Evolutionary conservation across 2,329 filamentous ascomycete species (phyloP), one percentile per base, ranked within the genome.

Genomic region (Alternaria ethzedia): DNA sequence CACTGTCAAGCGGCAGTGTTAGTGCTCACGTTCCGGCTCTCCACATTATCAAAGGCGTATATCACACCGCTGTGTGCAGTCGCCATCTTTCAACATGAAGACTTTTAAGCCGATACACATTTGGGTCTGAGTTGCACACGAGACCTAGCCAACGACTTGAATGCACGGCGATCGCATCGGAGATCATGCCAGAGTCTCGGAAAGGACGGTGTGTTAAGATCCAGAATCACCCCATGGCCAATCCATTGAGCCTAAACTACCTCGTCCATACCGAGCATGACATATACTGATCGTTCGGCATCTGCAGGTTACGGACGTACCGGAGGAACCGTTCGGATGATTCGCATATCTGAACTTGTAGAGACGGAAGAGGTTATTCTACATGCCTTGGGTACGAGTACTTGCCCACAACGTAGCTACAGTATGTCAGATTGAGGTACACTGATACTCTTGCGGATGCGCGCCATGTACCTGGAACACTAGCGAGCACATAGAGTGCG

Each of bases 251-350:
- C 59, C 45, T 28, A 25, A 47, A 26, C 8, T 57, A 20, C 20
- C 21, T 21, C 36, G 41, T 26, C 12, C 36, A 57, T 61, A 50
- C 3, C 28, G 6, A 46, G 13, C 12, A 6, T 47, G 20, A 11
- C n/a, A 47, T 52, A 30, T 52, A 32, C 43, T 13, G 46, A 26
- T 52, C 21, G 10, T 4, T 25, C n/a, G 21, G n/a, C 26, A 52
- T 47, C 44, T 58, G 13, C 23, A 61, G 43, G 13, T 11, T 43
- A 9, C 2, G 11, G 30, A 30, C 26, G 32, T 6, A 51, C 46
- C 2, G 11, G 47, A 52, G 64, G 57, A 44, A 70, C 67, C 2
- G 82, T 67, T 83, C 81, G 20, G 79, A 74, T 20, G 84, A 71
- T 5, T 71, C 74, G 0, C 36, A 6, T 80, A 84, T n/a, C 70